These are phyloP conservation scores for Sporothrix dimorphospora DNA, from an alignment of 2,329 filamentous ascomycete species.

Conservation along the genomic window DNA sequence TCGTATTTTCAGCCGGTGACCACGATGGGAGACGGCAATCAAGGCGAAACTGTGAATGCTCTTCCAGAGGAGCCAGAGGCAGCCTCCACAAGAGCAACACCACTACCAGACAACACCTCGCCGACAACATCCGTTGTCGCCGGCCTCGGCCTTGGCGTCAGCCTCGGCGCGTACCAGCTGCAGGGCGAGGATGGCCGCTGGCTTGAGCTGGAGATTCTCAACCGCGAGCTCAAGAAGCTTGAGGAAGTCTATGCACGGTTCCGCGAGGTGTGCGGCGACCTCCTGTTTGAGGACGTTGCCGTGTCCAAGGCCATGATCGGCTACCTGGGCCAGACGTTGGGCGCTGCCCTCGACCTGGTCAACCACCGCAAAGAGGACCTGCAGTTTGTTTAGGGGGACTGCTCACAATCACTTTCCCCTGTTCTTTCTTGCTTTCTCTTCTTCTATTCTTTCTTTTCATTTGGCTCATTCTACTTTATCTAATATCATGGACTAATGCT, in stretches of 20 bases:
- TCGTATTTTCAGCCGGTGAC: not conserved
- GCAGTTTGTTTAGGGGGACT: conserved; percentile 36
- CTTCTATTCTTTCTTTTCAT: not conserved
- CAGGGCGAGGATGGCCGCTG: conserved; percentile 51
- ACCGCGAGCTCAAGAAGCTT: conserved; percentile 53
- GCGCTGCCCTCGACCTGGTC: conserved; percentile 48
- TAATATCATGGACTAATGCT: not conserved
- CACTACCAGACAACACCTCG: not conserved
- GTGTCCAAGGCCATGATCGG: conserved; percentile 51
- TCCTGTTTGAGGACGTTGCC: conserved; percentile 46
- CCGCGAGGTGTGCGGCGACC: conserved; percentile 46
- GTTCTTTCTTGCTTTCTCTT: not conserved
- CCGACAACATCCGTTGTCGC: not conserved
- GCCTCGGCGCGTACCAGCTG: conserved; percentile 50
- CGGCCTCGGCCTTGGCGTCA: conserved; percentile 43
- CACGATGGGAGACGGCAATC: not conserved
- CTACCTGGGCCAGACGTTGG: conserved; percentile 50
- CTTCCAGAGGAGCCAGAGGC: not conserved
- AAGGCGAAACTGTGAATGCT: not conserved
- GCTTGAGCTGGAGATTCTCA: conserved; percentile 53
- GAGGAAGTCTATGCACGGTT: conserved; percentile 52
- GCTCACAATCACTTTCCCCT: too few species aligned
- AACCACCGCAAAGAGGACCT: conserved; percentile 44
- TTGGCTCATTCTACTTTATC: not conserved
- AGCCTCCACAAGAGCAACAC: not conserved